Evolutionary conservation across 2,329 filamentous ascomycete species (phyloP).

Genomic region (Neopestalotiopsis sp.): DNA sequence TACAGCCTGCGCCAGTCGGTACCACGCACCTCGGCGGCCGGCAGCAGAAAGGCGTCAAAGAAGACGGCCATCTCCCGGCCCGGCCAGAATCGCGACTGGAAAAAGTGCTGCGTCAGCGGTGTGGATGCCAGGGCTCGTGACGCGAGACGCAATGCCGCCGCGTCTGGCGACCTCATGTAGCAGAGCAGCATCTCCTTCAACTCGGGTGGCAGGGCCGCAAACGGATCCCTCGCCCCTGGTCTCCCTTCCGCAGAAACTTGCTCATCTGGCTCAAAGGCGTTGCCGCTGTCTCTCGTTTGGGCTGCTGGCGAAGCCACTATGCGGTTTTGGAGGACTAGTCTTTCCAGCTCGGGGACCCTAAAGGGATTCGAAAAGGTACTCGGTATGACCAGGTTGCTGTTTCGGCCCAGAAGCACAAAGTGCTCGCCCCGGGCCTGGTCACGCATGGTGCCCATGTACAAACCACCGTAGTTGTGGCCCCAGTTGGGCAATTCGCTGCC

Average conservation of each 20-base stretch:
- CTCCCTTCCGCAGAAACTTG: background rate
- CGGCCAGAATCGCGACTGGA: conserved; percentile 32
- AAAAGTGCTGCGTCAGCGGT: conserved; percentile 30
- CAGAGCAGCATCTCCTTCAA: conserved; percentile 30
- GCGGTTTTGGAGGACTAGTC: conserved; percentile 22
- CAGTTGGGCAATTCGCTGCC: conserved; percentile 29
- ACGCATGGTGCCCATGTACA: conserved; percentile 25
- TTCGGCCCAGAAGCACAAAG: conserved; percentile 24
- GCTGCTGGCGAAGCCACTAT: background rate
- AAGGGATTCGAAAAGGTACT: conserved; percentile 30
- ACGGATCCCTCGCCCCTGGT: conserved; percentile 23
- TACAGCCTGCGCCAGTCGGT: conserved; percentile 31
- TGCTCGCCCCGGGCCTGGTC: conserved; percentile 21
- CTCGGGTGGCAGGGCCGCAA: conserved; percentile 27
- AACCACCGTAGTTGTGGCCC: conserved; percentile 34
- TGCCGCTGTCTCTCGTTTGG: background rate
- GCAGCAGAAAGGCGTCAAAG: conserved; percentile 31
- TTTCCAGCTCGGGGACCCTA: conserved; percentile 29
- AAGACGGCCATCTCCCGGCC: conserved; percentile 28
- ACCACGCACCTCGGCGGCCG: conserved; percentile 18
- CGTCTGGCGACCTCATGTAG: conserved; percentile 25
- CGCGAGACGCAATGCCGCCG: conserved; percentile 27
- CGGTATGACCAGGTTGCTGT: conserved; percentile 28
- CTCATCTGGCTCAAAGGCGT: background rate
- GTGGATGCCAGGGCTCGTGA: conserved; percentile 29